Percentiles rank a stretch among this genome's conserved stretches.
phyloP scores from a whole-genome alignment of 306 rosid genomes.

The Begonia loranthoides region DNA sequence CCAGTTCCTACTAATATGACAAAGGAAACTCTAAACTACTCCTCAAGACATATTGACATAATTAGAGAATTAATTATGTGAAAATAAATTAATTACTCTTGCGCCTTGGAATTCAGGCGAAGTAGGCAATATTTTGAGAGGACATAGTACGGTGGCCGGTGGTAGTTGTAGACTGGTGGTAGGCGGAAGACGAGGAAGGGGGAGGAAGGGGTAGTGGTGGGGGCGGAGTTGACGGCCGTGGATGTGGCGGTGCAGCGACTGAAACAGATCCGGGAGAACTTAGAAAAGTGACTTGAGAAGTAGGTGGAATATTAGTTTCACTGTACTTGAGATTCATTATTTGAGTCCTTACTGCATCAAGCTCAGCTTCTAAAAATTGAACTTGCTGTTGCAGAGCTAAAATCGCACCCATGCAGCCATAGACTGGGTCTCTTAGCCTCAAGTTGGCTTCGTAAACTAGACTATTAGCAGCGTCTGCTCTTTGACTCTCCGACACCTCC shows the following conservation, averaged over 20 bases:
- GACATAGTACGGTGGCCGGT: conserved; percentile 23
- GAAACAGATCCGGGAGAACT: conserved; percentile 48
- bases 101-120: conserved; percentile 15
- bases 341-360: conserved; percentile 57
- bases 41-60: too few species aligned
- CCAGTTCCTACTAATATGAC: background rate
- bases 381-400: conserved; percentile 76
- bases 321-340: conserved; percentile 61
- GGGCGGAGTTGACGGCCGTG: conserved; percentile 14
- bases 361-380: conserved; percentile 69
- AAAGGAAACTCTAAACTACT: background rate
- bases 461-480: conserved; percentile 87
- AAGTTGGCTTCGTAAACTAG: conserved; percentile 87
- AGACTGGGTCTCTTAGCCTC: conserved; percentile 86
- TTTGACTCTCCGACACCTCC: conserved; percentile 80
- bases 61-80: background rate
- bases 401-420: conserved; percentile 97
- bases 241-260: conserved; percentile 27
- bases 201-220: conserved; percentile 15
- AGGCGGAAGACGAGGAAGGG: conserved; percentile 23
- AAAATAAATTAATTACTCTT: too few species aligned
- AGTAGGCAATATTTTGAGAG: conserved; percentile 23
- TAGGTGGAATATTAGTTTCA: conserved; percentile 23
- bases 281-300: conserved; percentile 23
- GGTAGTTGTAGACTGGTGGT: conserved; percentile 20